phyloP scores from a whole-genome alignment of 768 basidiomycete species.

The Suillus subluteus region DNA sequence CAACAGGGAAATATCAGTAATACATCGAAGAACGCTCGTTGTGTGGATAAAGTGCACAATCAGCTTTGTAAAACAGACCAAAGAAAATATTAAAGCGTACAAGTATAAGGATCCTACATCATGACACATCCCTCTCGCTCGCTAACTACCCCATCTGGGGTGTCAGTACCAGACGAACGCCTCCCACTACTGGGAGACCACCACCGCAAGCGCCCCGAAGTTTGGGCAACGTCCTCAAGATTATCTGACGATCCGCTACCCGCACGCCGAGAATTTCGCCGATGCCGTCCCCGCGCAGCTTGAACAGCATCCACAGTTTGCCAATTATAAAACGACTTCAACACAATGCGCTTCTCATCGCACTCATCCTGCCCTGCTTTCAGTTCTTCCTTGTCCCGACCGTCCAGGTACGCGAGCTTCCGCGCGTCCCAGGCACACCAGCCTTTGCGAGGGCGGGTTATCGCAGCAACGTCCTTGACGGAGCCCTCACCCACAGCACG shows the following conservation, averaged over 20 bases:
- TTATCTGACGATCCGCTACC: slow-evolving; percentile 41
- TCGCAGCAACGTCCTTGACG: slow-evolving; percentile 60
- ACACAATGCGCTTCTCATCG: slow-evolving; percentile 67
- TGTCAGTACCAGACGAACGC: slow-evolving; percentile 49
- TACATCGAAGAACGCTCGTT: slow-evolving; percentile 14
- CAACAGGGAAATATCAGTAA: slow-evolving; percentile 11
- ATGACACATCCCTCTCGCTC: slow-evolving; percentile 67
- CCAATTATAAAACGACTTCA: slow-evolving; percentile 88
- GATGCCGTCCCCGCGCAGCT: slow-evolving; percentile 65
- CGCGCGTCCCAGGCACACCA: slow-evolving; percentile 78
- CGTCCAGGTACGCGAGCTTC: slow-evolving; percentile 72
- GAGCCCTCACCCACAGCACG: slow-evolving; percentile 63
- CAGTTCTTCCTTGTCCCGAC: slow-evolving; percentile 64
- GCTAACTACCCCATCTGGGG: slow-evolving; percentile 44
- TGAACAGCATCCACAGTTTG: slow-evolving; percentile 82
- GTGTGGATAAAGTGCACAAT: slow-evolving; percentile 22
- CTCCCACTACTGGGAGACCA: slow-evolving; percentile 52
- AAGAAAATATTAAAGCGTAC: slow-evolving; percentile 30
- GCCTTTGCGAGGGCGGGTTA: slow-evolving; percentile 70
- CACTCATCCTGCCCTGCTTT: slow-evolving; percentile 82
- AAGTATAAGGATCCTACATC: slow-evolving; percentile 53
- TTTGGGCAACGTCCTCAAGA: slow-evolving; percentile 31
- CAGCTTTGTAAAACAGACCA: slow-evolving; percentile 16
- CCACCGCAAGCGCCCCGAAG: slow-evolving; percentile 30
- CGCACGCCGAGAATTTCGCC: slow-evolving; percentile 53